Base-by-base conservation (phyloP, 257 asterid species). In the Thymus mandschuricus region DNA sequence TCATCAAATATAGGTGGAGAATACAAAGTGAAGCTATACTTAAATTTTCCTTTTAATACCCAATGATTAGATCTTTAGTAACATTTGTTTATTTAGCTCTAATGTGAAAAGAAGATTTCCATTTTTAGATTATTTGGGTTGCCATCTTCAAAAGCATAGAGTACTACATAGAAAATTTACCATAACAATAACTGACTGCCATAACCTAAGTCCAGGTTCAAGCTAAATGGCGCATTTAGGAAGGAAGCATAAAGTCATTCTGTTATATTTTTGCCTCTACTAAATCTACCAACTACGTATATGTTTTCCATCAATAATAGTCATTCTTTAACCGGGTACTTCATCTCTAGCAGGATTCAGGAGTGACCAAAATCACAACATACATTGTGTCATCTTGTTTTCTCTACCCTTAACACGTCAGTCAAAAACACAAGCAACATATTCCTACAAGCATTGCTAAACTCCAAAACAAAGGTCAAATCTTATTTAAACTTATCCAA, bases 401-500 rank as follows among this genome's bases (percentile, higher is more conserved):
- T 56, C 33, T 51, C 45, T 27, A 41, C 46, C 55, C 6, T 48
- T 64, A 56, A 58, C 48, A 64, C 45, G 11, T 52, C 31, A 34
- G 40, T 3, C 11, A 60, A 33, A 21, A 64, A 50, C 31, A 31
- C 60, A 48, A 65, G 15, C 68, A 71, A 71, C n/a, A 10, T 8
- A 61, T 15, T 30, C 68, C 66, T 46, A 62, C 61, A 28, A 35
- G 55, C 61, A 72, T 66, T 66, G 12, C 57, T 35, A 43, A 54
- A 33, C 28, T 46, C 64, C 13, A 33, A 11, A 57, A 57, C 43
- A 45, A 43, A 44, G 11, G n/a, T 10, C 64, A 58, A 9, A 52
- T 40, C 70, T 11, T 64, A 29, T 3, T 35, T 27, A 57, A 49
- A 57, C 49, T 34, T 62, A 31, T 27, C 54, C 40, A 6, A 60